Evolutionary conservation across 2,329 filamentous ascomycete species (phyloP), one percentile per base, ranked within the genome.

Genomic region (Fusarium sp.): DNA sequence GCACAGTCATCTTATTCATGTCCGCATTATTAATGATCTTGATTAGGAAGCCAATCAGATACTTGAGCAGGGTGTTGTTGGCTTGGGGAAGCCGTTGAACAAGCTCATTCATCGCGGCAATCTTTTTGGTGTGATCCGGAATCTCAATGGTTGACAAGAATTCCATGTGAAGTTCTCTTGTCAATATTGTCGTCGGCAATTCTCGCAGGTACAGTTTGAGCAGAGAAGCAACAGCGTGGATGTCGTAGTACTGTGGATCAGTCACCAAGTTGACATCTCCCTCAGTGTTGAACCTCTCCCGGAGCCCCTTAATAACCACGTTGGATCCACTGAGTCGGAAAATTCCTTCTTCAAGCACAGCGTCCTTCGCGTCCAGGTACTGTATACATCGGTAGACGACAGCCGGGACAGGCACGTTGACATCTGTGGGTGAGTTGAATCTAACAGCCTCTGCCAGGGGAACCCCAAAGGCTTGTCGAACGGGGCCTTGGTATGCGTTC

Each of bases 251-350:
- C 68, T 94, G 91, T 59, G 93, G 93, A 68, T 96, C 95, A 3
- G 89, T 90, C 30, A 98, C 82, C 61, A 99, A 87, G 80, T 98
- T 95, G 74, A 99, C 90, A 80, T 99, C 97, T 54, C 95, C 93
- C 85, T 99, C 95, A 5, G 85, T 91, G 82, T 99, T 98, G 86
- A 99, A 99, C 3, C 95, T 92, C 81, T 98, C 96, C 70, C 94
- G 93, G 50, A 99, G 88, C 66, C 91, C 91, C 83, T 96, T 97
- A 84, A 99, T 97, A 59, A 98, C 92, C 64, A 97, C 90, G 80
- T 98, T 98, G 1, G 96, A 98, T n/a, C 97, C 97, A 81, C 95
- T 98, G 47, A 99, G 87, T 61, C 97, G 92, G 87, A 99, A 99
- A 47, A 99, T 98, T 50, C 97, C 97, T 83, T 99, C 97, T 82